Evolutionary conservation across 331 rosid species (phyloP).

Genomic region (Quercus lobata): DNA sequence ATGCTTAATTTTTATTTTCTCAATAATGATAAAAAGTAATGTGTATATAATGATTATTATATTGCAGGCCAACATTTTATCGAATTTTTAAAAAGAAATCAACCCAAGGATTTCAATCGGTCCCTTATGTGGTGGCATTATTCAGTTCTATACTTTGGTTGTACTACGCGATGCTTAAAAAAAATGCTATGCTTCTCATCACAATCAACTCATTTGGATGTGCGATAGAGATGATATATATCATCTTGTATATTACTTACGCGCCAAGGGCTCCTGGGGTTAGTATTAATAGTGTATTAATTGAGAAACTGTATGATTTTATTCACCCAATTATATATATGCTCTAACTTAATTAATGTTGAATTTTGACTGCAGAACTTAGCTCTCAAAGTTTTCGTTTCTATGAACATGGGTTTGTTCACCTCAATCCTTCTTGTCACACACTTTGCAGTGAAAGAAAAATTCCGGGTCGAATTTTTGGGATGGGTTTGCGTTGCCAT

Average conservation of each 20-base stretch:
- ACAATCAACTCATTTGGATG: conserved; percentile 83
- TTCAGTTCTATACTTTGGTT: conserved; percentile 84
- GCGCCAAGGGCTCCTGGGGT: conserved; percentile 62
- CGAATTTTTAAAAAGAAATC: conserved; percentile 70
- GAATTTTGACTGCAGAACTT: conserved; percentile 27
- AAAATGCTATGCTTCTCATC: conserved; percentile 55
- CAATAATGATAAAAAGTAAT: neutral
- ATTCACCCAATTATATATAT: neutral
- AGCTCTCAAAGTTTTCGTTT: conserved; percentile 44
- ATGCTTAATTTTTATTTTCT: neutral
- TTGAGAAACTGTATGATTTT: neutral
- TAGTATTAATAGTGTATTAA: neutral
- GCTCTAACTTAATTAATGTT: neutral
- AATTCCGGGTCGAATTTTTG: conserved; percentile 45
- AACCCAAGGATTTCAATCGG: conserved; percentile 71
- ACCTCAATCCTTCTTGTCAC: conserved; percentile 40
- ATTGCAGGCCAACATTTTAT: conserved; percentile 68
- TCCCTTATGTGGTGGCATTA: conserved; percentile 77
- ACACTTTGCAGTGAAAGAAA: conserved; percentile 29
- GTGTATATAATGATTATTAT: neutral
- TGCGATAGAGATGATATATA: conserved; percentile 50
- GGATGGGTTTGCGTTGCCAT: conserved; percentile 80
- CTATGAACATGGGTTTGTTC: conserved; percentile 58
- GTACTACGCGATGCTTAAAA: conserved; percentile 62
- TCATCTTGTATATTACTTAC: conserved; percentile 46